Conservation (phyloP, 495 filamentous ascomycete species). For the Rusavskia elegans region DNA sequence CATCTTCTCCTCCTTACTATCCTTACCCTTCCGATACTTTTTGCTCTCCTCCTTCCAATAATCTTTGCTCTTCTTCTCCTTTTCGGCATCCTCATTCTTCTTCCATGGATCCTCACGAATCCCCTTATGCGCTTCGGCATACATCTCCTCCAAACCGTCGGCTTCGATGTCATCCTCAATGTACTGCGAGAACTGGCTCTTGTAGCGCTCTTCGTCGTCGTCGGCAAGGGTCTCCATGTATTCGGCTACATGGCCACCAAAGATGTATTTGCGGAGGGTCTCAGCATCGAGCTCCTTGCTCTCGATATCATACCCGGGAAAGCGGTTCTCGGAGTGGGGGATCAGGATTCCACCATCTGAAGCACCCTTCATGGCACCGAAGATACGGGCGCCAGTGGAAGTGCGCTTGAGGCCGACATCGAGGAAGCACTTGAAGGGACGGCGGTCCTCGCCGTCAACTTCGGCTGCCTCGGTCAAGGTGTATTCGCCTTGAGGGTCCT, state of each 20-base stretch:
- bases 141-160: conserved; percentile 93
- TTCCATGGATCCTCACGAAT: conserved; percentile 98
- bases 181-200: conserved; percentile 93
- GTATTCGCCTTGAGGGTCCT: conserved; percentile 91
- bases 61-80: conserved; percentile 38
- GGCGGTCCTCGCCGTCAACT: conserved; percentile 65
- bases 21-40: conserved; percentile 67
- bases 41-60: conserved; percentile 91
- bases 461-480: conserved; percentile 82
- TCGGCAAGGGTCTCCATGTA: conserved; percentile 99
- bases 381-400: conserved; percentile 94
- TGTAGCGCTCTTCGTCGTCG: conserved; percentile 99
- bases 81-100: conserved; percentile 56
- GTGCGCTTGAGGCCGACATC: conserved; percentile 95
- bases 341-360: conserved; percentile 94
- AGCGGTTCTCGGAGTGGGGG: conserved; percentile 96
- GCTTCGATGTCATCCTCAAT: conserved; percentile 92
- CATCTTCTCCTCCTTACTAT: conserved; percentile 63
- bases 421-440: conserved; percentile 96
- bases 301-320: conserved; percentile 97
- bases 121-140: conserved; percentile 82
- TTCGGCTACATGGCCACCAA: conserved; percentile 93
- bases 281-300: conserved; percentile 93
- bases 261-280: conserved; percentile 96
- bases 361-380: conserved; percentile 99